Base-by-base conservation (phyloP, 1,284 basidiomycete species). In the Cryptococcus jaspeensis region DNA sequence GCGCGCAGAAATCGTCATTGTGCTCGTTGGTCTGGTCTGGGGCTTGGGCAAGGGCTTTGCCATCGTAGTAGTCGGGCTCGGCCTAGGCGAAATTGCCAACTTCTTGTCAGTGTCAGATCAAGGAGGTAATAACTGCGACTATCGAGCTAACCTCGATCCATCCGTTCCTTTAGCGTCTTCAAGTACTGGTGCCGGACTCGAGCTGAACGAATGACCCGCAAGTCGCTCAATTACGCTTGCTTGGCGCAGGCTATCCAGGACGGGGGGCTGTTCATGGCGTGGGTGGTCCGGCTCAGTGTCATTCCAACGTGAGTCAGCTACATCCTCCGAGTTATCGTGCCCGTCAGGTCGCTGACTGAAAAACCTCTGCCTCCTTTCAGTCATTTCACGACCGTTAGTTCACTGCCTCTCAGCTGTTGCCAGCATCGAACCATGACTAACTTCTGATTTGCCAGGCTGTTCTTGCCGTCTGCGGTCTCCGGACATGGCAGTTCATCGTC, bases 21-120 rank as follows among this genome's bases (percentile, higher is more conserved):
- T 75, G 25, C 59, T 74, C 22, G 64, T 67, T 16, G 76, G 75
- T 15, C 55, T 79, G 6, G 72, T 79, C 7, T 79, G 73, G 74
- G 77, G 77, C 18, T 50, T 78, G 16, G 66, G 73, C 28, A 58
- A 66, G 35, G 76, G 76, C 2, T 74, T 73, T 53, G 67, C 65
- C 1, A 75, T 78, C 46, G 70, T 68, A 8, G 66, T 65, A 2
- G 64, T 63, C 2, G 75, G 75, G 6, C 72, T 72, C 1, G 47
- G 70, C 7, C 37, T 77, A 3, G 76, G 76, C 39, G 76, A 78
- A 59, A 56, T 75, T 52, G 66, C 63, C 0, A 70, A 71, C 46
- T 75, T 75, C 52, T 56, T 68, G 60, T 69, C 35, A 47, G 57
- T 44, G 9, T 45, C 43, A 25, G 38, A 25, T 16, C 22, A 15